These are phyloP conservation scores for Mortierella sp. DNA, from an alignment of 371 early-diverging fungal genomes.

Conservation along the genomic window DNA sequence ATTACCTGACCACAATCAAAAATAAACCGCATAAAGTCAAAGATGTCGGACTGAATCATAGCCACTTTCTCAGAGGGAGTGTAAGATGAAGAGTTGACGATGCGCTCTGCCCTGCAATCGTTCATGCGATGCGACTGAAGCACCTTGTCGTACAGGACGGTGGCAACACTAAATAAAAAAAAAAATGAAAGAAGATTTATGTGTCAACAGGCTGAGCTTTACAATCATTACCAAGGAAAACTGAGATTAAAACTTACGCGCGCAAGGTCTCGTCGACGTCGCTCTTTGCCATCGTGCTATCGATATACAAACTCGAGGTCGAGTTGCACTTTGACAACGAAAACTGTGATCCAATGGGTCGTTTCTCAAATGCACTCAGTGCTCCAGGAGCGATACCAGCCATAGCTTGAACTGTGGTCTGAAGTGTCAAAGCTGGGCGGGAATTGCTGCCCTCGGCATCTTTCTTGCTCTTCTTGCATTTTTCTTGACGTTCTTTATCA, in stretches of 20 bases:
- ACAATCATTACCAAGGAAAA: background rate
- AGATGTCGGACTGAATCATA: constrained; percentile 52
- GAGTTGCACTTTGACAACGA: constrained; percentile 53
- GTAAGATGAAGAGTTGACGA: constrained; percentile 50
- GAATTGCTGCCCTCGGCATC: background rate
- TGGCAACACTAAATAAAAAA: constrained; percentile 28
- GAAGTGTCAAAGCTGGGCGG: constrained; percentile 27
- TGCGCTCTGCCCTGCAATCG: constrained; percentile 43
- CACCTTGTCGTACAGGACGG: constrained; percentile 42
- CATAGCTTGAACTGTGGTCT: constrained; percentile 21
- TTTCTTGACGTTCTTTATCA: background rate
- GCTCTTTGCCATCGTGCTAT: constrained; percentile 53
- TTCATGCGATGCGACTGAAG: constrained; percentile 35
- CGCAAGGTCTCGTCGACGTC: constrained; percentile 52
- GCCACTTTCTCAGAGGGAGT: constrained; percentile 32
- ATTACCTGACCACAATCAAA: constrained; percentile 68
- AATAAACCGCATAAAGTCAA: constrained; percentile 59
- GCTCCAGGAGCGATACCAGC: constrained; percentile 39
- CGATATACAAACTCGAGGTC: constrained; percentile 52
- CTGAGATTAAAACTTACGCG: constrained; percentile 31
- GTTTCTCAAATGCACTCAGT: constrained; percentile 32
- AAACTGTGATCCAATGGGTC: constrained; percentile 24
- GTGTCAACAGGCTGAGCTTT: too few relatives aligned
- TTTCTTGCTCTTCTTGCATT: background rate
- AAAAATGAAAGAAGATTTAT: too few relatives aligned